Conservation (phyloP, 495 filamentous ascomycete species). For the Talaromyces wortmannii region DNA sequence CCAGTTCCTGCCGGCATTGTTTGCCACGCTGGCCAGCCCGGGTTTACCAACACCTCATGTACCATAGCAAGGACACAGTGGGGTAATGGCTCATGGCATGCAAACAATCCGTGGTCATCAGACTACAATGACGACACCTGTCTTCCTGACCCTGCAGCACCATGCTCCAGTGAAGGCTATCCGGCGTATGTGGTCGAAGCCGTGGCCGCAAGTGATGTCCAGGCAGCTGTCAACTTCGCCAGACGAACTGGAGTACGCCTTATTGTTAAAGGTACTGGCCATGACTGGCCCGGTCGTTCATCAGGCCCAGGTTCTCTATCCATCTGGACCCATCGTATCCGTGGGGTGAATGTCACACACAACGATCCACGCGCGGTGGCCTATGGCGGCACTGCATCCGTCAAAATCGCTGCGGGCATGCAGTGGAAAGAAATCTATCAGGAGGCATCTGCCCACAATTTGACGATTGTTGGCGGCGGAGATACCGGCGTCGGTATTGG, state of each 20-base stretch:
- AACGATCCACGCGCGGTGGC: slow-evolving; percentile 10
- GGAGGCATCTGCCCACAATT: background rate
- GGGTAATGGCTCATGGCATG: slow-evolving; percentile 2
- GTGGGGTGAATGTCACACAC: slow-evolving; percentile 16
- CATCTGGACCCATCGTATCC: slow-evolving; percentile 46
- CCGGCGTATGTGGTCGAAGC: background rate
- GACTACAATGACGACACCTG: slow-evolving; percentile 11
- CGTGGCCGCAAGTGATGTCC: slow-evolving; percentile 20
- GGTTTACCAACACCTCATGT: background rate
- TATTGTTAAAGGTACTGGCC: slow-evolving; percentile 58
- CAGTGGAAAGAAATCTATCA: background rate
- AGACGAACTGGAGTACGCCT: slow-evolving; percentile 37
- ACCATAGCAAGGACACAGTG: slow-evolving; percentile 9
- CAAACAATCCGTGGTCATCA: slow-evolving; percentile 6
- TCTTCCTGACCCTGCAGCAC: slow-evolving; percentile 2
- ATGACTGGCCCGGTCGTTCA: slow-evolving; percentile 45
- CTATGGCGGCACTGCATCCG: background rate
- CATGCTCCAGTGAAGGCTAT: slow-evolving; percentile 11
- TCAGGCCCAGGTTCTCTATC: slow-evolving; percentile 40
- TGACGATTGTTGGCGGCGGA: slow-evolving; percentile 6
- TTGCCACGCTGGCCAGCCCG: slow-evolving; percentile 7
- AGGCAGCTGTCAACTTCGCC: slow-evolving; percentile 46
- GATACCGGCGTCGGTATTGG: slow-evolving; percentile 10
- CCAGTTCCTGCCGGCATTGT: slow-evolving; percentile 7
- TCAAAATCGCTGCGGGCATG: slow-evolving; percentile 24